Conservation (phyloP, 2,329 filamentous ascomycete species). For the Fusarium sp. region DNA sequence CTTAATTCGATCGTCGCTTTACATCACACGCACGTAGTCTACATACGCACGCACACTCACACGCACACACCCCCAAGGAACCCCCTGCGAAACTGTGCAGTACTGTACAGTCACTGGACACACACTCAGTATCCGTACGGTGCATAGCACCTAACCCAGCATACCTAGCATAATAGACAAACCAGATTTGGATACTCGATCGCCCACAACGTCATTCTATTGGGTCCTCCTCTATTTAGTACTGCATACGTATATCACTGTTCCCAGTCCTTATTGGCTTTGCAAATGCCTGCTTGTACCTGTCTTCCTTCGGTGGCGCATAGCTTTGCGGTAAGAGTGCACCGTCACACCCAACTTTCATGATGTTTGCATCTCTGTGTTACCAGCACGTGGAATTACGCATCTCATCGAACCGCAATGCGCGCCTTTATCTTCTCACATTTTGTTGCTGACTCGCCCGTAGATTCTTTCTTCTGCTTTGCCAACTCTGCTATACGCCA, state of each 20-base stretch:
- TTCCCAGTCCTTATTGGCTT: constrained; percentile 15
- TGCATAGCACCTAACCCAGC: neutral
- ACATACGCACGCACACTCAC: neutral
- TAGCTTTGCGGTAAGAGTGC: neutral
- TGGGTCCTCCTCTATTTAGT: constrained; percentile 11
- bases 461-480: neutral
- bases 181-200: constrained; percentile 21
- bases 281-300: neutral
- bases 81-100: constrained; percentile 19
- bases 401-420: neutral
- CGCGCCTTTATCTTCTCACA: neutral
- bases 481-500: neutral
- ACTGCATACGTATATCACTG: neutral
- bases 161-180: constrained; percentile 1
- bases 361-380: constrained; percentile 18
- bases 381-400: constrained; percentile 18
- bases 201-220: constrained; percentile 16
- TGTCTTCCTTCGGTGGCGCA: neutral
- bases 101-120: neutral
- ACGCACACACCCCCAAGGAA: constrained; percentile 16
- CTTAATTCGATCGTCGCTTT: constrained; percentile 3
- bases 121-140: too few species aligned
- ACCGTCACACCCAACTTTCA: constrained; percentile 18
- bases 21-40: neutral
- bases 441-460: constrained; percentile 1